Evolutionary conservation across 2,329 filamentous ascomycete genomes (phyloP).

Genomic region (Exophiala bonariae): DNA sequence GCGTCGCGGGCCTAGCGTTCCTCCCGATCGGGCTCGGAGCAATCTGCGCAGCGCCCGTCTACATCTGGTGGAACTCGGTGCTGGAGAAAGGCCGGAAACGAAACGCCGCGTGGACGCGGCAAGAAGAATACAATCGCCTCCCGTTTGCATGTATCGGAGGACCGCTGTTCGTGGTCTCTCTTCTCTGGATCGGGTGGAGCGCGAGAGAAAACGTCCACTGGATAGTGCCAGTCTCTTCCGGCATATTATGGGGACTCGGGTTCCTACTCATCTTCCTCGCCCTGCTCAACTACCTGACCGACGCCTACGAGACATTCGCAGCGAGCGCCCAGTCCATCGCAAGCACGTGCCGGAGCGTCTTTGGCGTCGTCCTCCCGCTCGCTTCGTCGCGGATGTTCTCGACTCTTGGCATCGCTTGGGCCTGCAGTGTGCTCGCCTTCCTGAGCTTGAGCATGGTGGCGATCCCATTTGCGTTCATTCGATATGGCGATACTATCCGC

Average conservation of each 20-base stretch:
- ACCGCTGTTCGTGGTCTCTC: slow-evolving; percentile 56
- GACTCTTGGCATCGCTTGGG: slow-evolving; percentile 41
- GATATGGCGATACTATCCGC: slow-evolving; percentile 40
- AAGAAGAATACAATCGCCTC: slow-evolving; percentile 62
- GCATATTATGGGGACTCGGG: slow-evolving; percentile 61
- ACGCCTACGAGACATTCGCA: slow-evolving; percentile 67
- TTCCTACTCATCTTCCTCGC: slow-evolving; percentile 64
- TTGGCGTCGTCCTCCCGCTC: slow-evolving; percentile 59
- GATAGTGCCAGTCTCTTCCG: slow-evolving; percentile 57
- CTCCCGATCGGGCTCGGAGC: slow-evolving; percentile 61
- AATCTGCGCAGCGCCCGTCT: slow-evolving; percentile 58
- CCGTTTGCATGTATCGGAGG: slow-evolving; percentile 72
- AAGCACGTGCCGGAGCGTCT: slow-evolving; percentile 50
- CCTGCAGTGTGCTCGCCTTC: slow-evolving; percentile 42
- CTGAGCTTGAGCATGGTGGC: slow-evolving; percentile 38
- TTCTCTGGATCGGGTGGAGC: slow-evolving; percentile 50
- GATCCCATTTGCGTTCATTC: slow-evolving; percentile 45
- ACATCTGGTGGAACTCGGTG: slow-evolving; percentile 64
- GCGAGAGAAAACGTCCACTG: slow-evolving; percentile 35
- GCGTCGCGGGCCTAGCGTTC: slow-evolving; percentile 36
- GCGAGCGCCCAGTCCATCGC: slow-evolving; percentile 57
- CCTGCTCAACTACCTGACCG: slow-evolving; percentile 64
- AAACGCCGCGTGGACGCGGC: slow-evolving; percentile 58
- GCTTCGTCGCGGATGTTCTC: slow-evolving; percentile 40
- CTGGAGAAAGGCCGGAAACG: slow-evolving; percentile 54